Base-by-base conservation (phyloP, 2,329 filamentous ascomycete genomes). In the Phoma sp. region DNA sequence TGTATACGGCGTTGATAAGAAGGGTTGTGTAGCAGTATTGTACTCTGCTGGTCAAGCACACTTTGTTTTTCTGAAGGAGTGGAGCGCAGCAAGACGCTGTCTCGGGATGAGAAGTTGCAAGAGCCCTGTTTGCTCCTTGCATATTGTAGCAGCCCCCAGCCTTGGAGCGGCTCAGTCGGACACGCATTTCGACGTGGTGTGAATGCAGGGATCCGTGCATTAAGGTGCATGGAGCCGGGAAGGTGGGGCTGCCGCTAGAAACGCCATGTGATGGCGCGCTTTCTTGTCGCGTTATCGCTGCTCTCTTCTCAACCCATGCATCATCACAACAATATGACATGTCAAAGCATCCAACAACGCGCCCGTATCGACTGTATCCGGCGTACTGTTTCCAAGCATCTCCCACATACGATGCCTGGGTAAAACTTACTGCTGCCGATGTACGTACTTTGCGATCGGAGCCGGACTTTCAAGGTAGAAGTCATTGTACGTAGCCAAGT, bases 371-470 rank as follows among this genome's bases (percentile, higher is more conserved):
- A 58, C 61, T 84, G 58, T 86, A 87, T 60, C 84, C 85, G 15
- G 81, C 81, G 33, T 85, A 82, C 70, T 87, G 84, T 77, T 87
- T 85, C 71, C 73, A 76, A 41, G 79, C 78, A 32, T 87, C 86
- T 6, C 81, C 82, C n/a, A 88, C 86, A 8, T 86, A 81, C 72
- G 81, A 83, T 74, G 70, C 78, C 68, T 88, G 86, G 86, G 85
- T 86, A 71, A 86, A 86, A 68, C 77, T 88, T 60, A 81, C 82
- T 1, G 78, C 78, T 15, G 74, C 76, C 25, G 83, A 86, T 71
- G 78, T 88, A 35, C 84, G 85, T 64, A 72, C 73, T 8, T 73
- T 88, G 31, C 75, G 76, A 22, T 72, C 74, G 47, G 77, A 80
- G 38, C 70, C 67, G 6, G 81, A 77, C 2, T 86, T 83, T 65